Evolutionary conservation across 2,329 filamentous ascomycete genomes (phyloP).

Genomic region (Pseudogymnoascus verrucosus): DNA sequence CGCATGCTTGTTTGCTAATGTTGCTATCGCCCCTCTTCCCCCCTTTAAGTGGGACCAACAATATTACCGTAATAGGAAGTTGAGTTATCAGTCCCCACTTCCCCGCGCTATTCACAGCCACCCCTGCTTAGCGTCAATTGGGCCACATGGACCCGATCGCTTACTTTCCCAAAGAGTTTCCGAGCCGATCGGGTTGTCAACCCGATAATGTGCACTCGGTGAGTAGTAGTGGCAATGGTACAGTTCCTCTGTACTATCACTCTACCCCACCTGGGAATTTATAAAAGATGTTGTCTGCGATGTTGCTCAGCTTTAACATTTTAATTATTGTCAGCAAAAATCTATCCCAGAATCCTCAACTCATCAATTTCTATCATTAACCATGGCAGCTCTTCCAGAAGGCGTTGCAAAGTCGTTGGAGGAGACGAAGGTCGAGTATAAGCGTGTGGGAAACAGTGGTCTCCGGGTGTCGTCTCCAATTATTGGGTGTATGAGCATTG

Average conservation of each 20-base stretch:
- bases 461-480: slow-evolving; percentile 56
- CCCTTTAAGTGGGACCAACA: not conserved
- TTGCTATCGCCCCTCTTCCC: not conserved
- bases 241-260: not conserved
- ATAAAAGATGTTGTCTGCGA: slow-evolving; percentile 1
- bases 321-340: not conserved
- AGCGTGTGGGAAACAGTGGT: slow-evolving; percentile 51
- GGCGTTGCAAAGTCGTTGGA: slow-evolving; percentile 26
- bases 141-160: slow-evolving; percentile 1
- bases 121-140: not conserved
- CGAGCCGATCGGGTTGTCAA: slow-evolving; percentile 3
- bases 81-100: not conserved
- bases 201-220: not conserved
- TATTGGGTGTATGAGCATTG: slow-evolving; percentile 57
- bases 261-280: not conserved
- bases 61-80: not conserved
- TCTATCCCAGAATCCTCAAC: not conserved
- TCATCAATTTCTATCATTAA: not conserved
- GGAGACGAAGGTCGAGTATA: slow-evolving; percentile 39
- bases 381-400: slow-evolving; percentile 1
- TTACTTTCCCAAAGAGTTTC: not conserved
- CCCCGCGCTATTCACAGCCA: not conserved
- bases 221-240: not conserved
- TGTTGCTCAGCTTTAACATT: not conserved
- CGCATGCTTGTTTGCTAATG: not conserved